phyloP scores from a whole-genome alignment of 2,329 filamentous ascomycete genomes.

The Ophiosphaerella herpotricha region DNA sequence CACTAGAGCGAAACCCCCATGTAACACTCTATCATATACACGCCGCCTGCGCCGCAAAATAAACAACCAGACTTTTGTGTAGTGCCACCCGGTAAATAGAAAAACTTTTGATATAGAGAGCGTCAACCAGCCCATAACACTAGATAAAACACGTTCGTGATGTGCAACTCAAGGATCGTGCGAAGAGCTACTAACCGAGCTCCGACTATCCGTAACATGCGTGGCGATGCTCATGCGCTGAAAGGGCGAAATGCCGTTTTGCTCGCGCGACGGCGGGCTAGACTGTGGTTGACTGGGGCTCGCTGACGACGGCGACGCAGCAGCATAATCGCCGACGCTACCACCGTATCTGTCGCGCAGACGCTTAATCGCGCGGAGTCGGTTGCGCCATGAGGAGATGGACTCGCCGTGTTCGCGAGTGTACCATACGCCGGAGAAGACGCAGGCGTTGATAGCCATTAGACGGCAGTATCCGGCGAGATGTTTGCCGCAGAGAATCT shows the following conservation, averaged over 20 bases:
- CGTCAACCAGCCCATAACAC: too few species aligned
- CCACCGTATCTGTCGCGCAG: constrained; percentile 66
- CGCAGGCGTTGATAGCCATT: constrained; percentile 87
- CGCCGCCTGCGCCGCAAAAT: background rate
- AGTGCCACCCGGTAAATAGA: background rate
- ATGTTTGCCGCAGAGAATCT: constrained; percentile 82
- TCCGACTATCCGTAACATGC: constrained; percentile 44
- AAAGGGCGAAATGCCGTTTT: constrained; percentile 34
- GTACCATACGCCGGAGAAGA: constrained; percentile 91
- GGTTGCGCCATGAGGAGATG: constrained; percentile 85
- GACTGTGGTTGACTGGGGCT: constrained; percentile 24
- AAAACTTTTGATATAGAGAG: too few species aligned
- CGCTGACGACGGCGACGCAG: constrained; percentile 29
- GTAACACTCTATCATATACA: background rate
- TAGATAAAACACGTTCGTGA: background rate
- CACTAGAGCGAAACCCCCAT: background rate
- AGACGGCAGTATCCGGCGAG: constrained; percentile 86
- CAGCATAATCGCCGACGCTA: constrained; percentile 10
- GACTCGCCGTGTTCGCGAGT: constrained; percentile 78
- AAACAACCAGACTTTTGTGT: constrained; percentile 1
- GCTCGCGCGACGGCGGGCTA: constrained; percentile 34
- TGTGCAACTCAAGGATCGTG: constrained; percentile 27
- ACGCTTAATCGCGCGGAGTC: constrained; percentile 81
- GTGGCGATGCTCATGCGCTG: constrained; percentile 44
- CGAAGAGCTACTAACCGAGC: constrained; percentile 43